Conservation (phyloP, 1,284 basidiomycete species). For the Ustilago curta region DNA sequence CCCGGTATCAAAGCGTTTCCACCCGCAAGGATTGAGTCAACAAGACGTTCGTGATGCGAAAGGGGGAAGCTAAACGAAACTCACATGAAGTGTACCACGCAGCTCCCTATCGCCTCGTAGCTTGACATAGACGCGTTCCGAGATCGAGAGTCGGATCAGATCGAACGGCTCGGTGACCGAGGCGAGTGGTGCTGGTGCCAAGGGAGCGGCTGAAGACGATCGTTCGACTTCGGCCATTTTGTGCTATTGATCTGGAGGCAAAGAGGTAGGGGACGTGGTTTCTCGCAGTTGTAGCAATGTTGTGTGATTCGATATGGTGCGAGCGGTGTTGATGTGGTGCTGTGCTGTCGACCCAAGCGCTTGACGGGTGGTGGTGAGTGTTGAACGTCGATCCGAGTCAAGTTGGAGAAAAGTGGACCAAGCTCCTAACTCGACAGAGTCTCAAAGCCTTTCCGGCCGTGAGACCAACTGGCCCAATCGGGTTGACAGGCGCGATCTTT, state of each 20-base stretch:
- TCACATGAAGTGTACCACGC: conserved; percentile 84
- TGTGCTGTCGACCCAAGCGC: too few relatives aligned
- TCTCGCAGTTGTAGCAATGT: too few relatives aligned
- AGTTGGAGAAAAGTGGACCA: background rate
- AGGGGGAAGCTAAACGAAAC: conserved; percentile 4
- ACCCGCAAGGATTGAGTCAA: background rate
- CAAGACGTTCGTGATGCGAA: background rate
- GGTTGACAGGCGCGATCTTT: background rate
- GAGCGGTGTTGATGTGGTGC: too few relatives aligned
- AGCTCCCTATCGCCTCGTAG: conserved; percentile 93
- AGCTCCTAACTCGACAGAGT: too few relatives aligned
- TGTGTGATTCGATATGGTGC: too few relatives aligned
- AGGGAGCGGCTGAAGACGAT: conserved; percentile 24
- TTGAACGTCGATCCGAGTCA: too few relatives aligned
- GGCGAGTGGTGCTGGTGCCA: conserved; percentile 27
- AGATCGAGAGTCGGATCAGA: conserved; percentile 92
- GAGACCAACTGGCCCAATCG: too few relatives aligned
- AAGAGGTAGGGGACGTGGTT: too few relatives aligned
- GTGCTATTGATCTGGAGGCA: too few relatives aligned
- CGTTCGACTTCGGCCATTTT: conserved; percentile 42
- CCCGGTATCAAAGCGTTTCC: background rate
- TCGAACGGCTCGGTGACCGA: conserved; percentile 93
- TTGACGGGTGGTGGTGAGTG: too few relatives aligned
- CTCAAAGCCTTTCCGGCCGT: too few relatives aligned
- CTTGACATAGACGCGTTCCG: conserved; percentile 96